phyloP scores from a whole-genome alignment of 2,329 filamentous ascomycete genomes.

The Arthrobotrys musiformis region DNA sequence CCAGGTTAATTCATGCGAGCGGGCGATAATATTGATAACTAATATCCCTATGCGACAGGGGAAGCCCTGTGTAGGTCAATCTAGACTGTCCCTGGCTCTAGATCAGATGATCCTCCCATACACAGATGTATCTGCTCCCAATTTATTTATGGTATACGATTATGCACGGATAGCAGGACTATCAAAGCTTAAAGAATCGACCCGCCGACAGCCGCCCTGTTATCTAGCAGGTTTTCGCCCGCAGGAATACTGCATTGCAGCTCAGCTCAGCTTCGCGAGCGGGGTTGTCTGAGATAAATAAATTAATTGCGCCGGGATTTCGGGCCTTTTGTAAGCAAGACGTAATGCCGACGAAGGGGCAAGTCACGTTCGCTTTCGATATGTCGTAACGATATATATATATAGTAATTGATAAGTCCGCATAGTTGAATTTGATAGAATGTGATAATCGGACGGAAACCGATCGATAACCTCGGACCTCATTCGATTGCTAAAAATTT shows the following conservation, averaged over 20 bases:
- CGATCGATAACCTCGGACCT: slow-evolving; percentile 18
- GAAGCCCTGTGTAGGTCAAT: slow-evolving; percentile 13
- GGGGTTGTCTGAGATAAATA: slow-evolving; percentile 36
- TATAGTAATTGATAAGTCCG: slow-evolving; percentile 33
- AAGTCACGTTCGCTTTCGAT: slow-evolving; percentile 29
- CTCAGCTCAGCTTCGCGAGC: too few relatives aligned
- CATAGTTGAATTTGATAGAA: neutral
- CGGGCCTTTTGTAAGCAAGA: slow-evolving; percentile 23
- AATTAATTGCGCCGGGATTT: slow-evolving; percentile 36
- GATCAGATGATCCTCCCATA: slow-evolving; percentile 37
- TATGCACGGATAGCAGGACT: slow-evolving; percentile 32
- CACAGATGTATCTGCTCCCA: slow-evolving; percentile 7
- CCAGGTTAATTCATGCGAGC: slow-evolving; percentile 29
- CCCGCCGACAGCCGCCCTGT: neutral
- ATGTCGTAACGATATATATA: slow-evolving; percentile 42
- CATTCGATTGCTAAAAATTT: slow-evolving; percentile 19
- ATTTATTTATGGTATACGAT: slow-evolving; percentile 28
- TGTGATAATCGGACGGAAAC: slow-evolving; percentile 11
- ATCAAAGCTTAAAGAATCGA: slow-evolving; percentile 24
- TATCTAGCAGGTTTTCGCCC: slow-evolving; percentile 12
- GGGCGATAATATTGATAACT: slow-evolving; percentile 30
- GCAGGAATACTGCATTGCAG: slow-evolving; percentile 8
- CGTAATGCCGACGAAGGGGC: neutral
- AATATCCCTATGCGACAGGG: slow-evolving; percentile 41
- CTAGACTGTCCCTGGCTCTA: slow-evolving; percentile 9